Conservation (phyloP, 441 rosid species). For the Euphorbia corollata region DNA sequence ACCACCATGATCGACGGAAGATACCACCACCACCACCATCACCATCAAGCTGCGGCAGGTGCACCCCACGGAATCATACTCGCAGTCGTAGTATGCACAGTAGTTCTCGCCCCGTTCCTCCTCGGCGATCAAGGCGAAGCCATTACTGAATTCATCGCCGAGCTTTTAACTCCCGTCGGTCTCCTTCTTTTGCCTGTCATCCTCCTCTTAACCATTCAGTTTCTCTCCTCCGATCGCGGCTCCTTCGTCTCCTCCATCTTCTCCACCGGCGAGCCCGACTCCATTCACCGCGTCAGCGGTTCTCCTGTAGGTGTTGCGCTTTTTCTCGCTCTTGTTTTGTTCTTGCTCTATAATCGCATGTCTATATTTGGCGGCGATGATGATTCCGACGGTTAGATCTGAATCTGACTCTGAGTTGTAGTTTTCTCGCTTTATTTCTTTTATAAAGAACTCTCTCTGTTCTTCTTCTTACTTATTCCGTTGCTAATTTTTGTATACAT, state of each 20-base stretch:
- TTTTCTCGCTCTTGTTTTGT: constrained; percentile 48
- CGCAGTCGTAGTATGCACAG: constrained; percentile 56
- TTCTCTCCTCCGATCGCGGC: constrained; percentile 81
- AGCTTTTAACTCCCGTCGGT: constrained; percentile 74
- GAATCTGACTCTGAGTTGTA: neutral
- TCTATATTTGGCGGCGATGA: constrained; percentile 78
- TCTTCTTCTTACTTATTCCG: neutral
- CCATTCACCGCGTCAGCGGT: constrained; percentile 75
- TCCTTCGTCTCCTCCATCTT: constrained; percentile 50
- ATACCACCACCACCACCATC: constrained; percentile 24
- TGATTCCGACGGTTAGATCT: constrained; percentile 46
- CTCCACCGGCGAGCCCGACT: constrained; percentile 69
- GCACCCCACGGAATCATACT: constrained; percentile 73
- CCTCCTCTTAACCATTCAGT: constrained; percentile 75
- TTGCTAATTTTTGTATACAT: neutral
- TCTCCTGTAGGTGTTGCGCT: constrained; percentile 83
- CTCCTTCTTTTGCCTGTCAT: constrained; percentile 68
- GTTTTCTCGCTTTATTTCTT: neutral
- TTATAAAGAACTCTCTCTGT: neutral
- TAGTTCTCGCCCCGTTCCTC: constrained; percentile 65
- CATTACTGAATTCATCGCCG: constrained; percentile 65
- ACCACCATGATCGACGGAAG: constrained; percentile 23
- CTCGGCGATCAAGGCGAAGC: constrained; percentile 83
- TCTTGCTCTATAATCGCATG: constrained; percentile 61
- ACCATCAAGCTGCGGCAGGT: constrained; percentile 29